Conservation (phyloP, 176 grass and related monocot genomes). For the Musa itinerans region DNA sequence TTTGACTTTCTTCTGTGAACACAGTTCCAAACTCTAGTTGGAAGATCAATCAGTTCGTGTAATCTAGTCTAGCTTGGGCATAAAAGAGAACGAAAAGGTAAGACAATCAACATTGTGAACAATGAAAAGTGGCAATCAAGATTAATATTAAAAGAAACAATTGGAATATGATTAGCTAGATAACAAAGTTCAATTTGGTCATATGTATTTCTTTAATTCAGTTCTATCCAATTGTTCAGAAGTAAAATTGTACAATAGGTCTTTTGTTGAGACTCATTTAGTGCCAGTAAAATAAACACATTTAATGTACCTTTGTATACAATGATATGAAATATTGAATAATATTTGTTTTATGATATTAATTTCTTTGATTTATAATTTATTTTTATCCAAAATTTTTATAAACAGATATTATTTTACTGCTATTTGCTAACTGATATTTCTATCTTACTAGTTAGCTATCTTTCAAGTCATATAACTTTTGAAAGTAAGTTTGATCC, state of each 20-base stretch:
- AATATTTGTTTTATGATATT: too few species aligned
- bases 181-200: background rate
- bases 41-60: too few species aligned
- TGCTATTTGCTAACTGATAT: too few species aligned
- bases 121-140: background rate
- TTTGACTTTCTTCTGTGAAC: background rate
- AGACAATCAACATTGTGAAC: background rate
- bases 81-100: background rate
- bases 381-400: too few species aligned
- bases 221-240: background rate
- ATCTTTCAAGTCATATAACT: too few species aligned
- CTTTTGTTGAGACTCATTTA: too few species aligned
- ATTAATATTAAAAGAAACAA: background rate
- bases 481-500: too few species aligned
- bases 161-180: background rate
- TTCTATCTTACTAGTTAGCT: too few species aligned
- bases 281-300: background rate
- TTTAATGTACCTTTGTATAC: background rate
- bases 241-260: background rate
- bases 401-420: too few species aligned
- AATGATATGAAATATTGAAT: too few species aligned
- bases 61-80: background rate
- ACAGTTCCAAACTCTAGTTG: background rate
- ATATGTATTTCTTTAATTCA: background rate
- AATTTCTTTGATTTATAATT: too few species aligned